Base-by-base conservation (phyloP, 805 yeast genomes). In the Candida pini region DNA sequence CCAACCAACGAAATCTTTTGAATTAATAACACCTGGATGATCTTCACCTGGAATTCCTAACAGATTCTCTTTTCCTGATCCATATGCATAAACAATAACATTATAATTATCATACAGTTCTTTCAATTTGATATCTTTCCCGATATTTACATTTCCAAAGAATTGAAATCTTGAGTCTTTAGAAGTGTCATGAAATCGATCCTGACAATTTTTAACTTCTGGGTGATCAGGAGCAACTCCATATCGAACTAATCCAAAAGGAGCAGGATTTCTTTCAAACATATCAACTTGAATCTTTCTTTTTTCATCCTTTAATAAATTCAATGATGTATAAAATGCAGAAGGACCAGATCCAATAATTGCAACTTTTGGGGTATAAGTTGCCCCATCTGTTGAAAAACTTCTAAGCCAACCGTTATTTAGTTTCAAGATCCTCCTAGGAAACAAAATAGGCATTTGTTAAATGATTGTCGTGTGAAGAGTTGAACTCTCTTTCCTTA, bases 161-260 rank as follows among this genome's bases (percentile, higher is more conserved):
- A 81, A 88, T 25, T 64, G 55, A 50, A 79, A 76, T 9, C 60
- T 50, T 5, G 59, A 54, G 14, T 56, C 53, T 17, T 45, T 17
- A 45, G 53, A 37, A 12, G 64, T 63, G 16, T 79, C 78, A 8
- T 69, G 71, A 53, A 92, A 81, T 34, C 88, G 78, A 14, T 82
- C 82, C 55, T 80, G 69, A 65, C 92, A 83, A 40, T 78, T 78
- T 56, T 89, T 90, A 21, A 92, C 97, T 51, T 92, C 97, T 0
- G 96, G 96, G 59, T 92, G 97, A 60, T 92, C 99, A 2, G 99
- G 99, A 0, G 98, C 97, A n/a, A 92, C 97, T 2, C 99, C 99
- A 54, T 74, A 89, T 23, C 99, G 62, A 27, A 89, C 78, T 22
- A 92, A 67, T 0, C 99, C 99, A 62, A 72, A 90, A 0, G 98